Base-by-base conservation (phyloP, 169 alveolate genomes). In the Plasmodium cynomolgi region DNA sequence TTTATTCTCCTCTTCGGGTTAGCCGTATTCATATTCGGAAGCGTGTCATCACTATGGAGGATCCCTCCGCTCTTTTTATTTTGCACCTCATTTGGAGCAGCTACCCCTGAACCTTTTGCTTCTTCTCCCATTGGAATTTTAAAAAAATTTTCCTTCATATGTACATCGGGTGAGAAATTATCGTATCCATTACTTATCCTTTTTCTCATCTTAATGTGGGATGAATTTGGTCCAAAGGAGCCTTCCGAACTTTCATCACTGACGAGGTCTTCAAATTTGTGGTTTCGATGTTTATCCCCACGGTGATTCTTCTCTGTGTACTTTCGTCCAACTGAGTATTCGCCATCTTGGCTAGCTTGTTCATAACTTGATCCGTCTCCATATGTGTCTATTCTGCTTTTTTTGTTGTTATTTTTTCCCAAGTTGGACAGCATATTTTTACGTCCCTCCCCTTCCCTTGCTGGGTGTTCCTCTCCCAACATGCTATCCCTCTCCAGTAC, bases 1-100 rank as follows among this genome's bases (percentile, higher is more conserved):
- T 83, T 83, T 5, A 83, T 83, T 83, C 29, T 83, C 73, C 73
- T 83, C 73, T 83, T 83, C 39, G 33, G 34, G 29, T 62, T 33
- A 15, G 73, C 26, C 13, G 33, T 33, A 37, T 17, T 58, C 74
- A 68, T 50, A 33, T 41, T 41, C 37, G 44, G 47, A 44, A 20
- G 5, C 37, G 41, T 54, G 17, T 81, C 56, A 54, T 81, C 74
- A 68, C 37, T 23, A 11, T 68, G 15, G 31, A 0, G 17, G n/a
- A 9, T 68, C 17, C 4, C 31, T 68, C 6, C 37, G 77, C 37
- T n/a, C 17, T 3, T 15, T 81, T 81, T 33, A 41, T 9, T 81
- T 50, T 29, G 68, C 74, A 6, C 77, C 44, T 83, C 41, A 17
- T 47, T 62, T 20, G n/a, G 33, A 26, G 23, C 62, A 15, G 6